Percentiles rank a stretch among this genome's conserved stretches.
Conservation (phyloP, 345 rosid genomes). For the Schrenkiella parvula region DNA sequence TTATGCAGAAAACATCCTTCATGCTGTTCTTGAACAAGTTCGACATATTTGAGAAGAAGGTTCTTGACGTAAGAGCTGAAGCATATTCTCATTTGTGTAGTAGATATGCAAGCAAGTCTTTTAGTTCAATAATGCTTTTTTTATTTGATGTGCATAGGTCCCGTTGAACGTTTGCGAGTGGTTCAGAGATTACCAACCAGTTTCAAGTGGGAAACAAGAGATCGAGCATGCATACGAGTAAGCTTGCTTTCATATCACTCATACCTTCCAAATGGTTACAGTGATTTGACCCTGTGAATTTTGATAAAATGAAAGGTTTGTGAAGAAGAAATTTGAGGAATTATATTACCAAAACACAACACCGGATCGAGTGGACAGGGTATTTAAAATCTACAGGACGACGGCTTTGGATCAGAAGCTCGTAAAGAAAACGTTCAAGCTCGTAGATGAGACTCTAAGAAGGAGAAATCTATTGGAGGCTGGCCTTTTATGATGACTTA, state of each 20-base stretch:
- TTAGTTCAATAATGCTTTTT: not conserved
- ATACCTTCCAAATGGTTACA: not conserved
- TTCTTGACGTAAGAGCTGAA: slow-evolving; percentile 59
- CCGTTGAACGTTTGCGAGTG: slow-evolving; percentile 86
- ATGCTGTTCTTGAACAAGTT: slow-evolving; percentile 96
- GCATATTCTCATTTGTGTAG: not conserved
- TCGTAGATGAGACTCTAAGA: slow-evolving; percentile 88
- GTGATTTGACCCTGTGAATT: not conserved
- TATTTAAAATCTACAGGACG: slow-evolving; percentile 92
- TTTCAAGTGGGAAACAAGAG: slow-evolving; percentile 88
- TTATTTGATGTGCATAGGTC: slow-evolving; percentile 41
- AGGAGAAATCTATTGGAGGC: slow-evolving; percentile 94
- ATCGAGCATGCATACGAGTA: slow-evolving; percentile 95
- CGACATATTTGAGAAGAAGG: slow-evolving; percentile 94
- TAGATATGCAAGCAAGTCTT: not conserved
- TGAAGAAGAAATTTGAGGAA: slow-evolving; percentile 96
- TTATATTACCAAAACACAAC: slow-evolving; percentile 80
- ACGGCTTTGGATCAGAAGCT: slow-evolving; percentile 95
- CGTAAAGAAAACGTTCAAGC: slow-evolving; percentile 98
- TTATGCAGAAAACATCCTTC: slow-evolving; percentile 90
- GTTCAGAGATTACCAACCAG: slow-evolving; percentile 94
- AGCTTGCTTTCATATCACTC: slow-evolving; percentile 17
- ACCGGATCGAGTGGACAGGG: slow-evolving; percentile 82
- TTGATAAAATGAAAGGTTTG: slow-evolving; percentile 47
- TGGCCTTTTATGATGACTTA: slow-evolving; percentile 62